Percentiles rank a stretch among this genome's conserved stretches.
phyloP scores from a whole-genome alignment of 2,329 filamentous ascomycete genomes.

The Coniella lustricola region DNA sequence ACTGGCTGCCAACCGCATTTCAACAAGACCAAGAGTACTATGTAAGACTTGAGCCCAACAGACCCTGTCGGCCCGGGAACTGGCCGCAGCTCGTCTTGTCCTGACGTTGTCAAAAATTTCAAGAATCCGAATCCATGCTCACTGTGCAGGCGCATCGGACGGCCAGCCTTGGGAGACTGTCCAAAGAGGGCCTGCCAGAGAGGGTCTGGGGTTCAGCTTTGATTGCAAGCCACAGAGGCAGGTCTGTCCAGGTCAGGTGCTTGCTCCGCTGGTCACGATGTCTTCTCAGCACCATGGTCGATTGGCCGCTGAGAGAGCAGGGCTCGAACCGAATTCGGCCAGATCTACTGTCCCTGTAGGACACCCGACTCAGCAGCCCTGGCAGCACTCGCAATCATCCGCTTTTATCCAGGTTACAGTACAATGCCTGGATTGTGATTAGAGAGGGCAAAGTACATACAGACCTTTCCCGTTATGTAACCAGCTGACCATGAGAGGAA shows the following conservation, averaged over 20 bases:
- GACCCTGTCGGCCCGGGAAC: slow-evolving; percentile 6
- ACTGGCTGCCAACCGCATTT: neutral
- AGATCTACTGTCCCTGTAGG: slow-evolving; percentile 7
- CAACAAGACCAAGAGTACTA: neutral
- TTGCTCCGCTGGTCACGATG: slow-evolving; percentile 14
- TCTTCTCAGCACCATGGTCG: slow-evolving; percentile 6
- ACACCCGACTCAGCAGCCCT: neutral
- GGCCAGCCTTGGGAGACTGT: slow-evolving; percentile 7
- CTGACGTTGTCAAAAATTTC: neutral
- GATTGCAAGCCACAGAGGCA: slow-evolving; percentile 7
- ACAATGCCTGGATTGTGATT: neutral
- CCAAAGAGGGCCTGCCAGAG: slow-evolving; percentile 6
- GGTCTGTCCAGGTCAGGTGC: slow-evolving; percentile 15
- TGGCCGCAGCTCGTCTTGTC: slow-evolving; percentile 11
- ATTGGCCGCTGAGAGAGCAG: slow-evolving; percentile 11
- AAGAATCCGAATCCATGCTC: neutral
- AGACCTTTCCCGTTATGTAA: slow-evolving; percentile 6
- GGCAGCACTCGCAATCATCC: slow-evolving; percentile 3
- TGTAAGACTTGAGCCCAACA: slow-evolving; percentile 11
- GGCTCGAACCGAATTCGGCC: slow-evolving; percentile 4
- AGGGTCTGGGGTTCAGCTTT: slow-evolving; percentile 4
- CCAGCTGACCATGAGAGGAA: slow-evolving; percentile 10
- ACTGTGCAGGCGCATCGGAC: neutral
- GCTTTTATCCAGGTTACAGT: neutral
- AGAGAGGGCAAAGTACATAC: slow-evolving; percentile 2